phyloP scores from a whole-genome alignment of 352 stramenopile species.

The Phytophthora pisi region DNA sequence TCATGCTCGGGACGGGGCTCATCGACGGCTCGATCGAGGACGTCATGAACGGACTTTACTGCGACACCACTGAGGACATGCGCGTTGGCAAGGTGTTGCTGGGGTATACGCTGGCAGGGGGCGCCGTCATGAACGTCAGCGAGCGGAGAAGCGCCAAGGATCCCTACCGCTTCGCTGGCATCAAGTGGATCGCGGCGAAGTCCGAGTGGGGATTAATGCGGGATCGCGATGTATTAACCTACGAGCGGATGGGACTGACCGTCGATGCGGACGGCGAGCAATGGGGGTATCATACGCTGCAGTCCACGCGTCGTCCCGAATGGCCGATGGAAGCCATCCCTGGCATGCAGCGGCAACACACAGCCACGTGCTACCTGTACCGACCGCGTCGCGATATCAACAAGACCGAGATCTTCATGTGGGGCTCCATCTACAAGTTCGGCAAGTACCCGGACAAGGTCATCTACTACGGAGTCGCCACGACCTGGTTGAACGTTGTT shows the following conservation, averaged over 20 bases:
- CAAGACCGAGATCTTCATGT: slow-evolving; percentile 44
- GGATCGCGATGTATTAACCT: slow-evolving; percentile 38
- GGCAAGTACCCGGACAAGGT: slow-evolving; percentile 35
- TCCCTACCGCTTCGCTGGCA: slow-evolving; percentile 38
- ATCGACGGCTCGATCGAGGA: slow-evolving; percentile 42
- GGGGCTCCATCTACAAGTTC: slow-evolving; percentile 39
- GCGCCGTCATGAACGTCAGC: slow-evolving; percentile 31
- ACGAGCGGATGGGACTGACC: slow-evolving; percentile 41
- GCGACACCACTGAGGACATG: slow-evolving; percentile 35
- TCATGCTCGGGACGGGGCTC: slow-evolving; percentile 38
- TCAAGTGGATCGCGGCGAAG: slow-evolving; percentile 42
- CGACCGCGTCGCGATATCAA: slow-evolving; percentile 29
- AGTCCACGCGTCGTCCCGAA: slow-evolving; percentile 38
- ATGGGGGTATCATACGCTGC: slow-evolving; percentile 38
- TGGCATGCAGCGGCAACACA: slow-evolving; percentile 31
- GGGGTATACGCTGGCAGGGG: slow-evolving; percentile 25
- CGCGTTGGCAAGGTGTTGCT: slow-evolving; percentile 30
- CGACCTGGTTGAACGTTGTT: slow-evolving; percentile 39
- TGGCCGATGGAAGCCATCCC: slow-evolving; percentile 37
- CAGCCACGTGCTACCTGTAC: slow-evolving; percentile 39
- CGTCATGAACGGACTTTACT: slow-evolving; percentile 42
- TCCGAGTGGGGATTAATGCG: slow-evolving; percentile 23
- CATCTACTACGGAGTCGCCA: slow-evolving; percentile 41
- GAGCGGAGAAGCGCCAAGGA: slow-evolving; percentile 28
- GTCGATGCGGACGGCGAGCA: slow-evolving; percentile 31